Conservation (phyloP, 139 green algal genomes). For the Penium margaritaceum region DNA sequence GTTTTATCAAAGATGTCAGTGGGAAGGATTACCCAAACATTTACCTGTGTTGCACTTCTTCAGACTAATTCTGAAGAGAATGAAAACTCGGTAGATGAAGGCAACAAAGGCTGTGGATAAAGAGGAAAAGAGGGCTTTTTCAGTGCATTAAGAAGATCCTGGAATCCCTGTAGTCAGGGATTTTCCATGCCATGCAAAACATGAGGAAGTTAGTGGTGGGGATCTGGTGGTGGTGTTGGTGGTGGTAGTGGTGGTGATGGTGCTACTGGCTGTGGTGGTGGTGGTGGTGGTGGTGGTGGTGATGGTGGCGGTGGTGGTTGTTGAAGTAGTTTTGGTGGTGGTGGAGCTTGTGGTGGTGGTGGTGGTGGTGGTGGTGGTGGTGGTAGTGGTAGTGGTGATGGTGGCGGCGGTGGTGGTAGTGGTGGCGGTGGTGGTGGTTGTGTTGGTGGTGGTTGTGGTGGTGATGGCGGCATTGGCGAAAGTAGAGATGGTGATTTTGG, state of each 20-base stretch:
- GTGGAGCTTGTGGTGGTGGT: constrained; percentile 1
- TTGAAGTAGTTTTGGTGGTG: neutral
- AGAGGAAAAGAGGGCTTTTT: too few species aligned
- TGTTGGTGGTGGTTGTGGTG: constrained; percentile 3
- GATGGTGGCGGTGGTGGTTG: neutral
- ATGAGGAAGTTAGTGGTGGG: too few species aligned
- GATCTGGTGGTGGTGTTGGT: neutral
- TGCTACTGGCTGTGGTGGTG: neutral
- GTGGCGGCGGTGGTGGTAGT: neutral
- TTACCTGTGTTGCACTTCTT: too few species aligned
- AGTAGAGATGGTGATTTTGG: neutral
- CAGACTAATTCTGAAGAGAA: too few species aligned
- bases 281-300: constrained; percentile 3
- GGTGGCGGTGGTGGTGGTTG: neutral
- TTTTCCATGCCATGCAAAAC: too few species aligned
- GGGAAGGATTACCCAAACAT: too few species aligned
- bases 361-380: constrained; percentile 6
- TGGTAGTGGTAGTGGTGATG: constrained; percentile 7
- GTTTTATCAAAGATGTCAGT: too few species aligned
- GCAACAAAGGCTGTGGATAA: too few species aligned
- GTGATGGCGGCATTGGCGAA: neutral
- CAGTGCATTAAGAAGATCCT: too few species aligned
- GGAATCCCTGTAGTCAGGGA: too few species aligned
- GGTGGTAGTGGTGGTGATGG: constrained; percentile 1
- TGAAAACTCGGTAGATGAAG: too few species aligned